Base-by-base conservation (phyloP, 2,329 filamentous ascomycete genomes). In the Thelonectria blattea region DNA sequence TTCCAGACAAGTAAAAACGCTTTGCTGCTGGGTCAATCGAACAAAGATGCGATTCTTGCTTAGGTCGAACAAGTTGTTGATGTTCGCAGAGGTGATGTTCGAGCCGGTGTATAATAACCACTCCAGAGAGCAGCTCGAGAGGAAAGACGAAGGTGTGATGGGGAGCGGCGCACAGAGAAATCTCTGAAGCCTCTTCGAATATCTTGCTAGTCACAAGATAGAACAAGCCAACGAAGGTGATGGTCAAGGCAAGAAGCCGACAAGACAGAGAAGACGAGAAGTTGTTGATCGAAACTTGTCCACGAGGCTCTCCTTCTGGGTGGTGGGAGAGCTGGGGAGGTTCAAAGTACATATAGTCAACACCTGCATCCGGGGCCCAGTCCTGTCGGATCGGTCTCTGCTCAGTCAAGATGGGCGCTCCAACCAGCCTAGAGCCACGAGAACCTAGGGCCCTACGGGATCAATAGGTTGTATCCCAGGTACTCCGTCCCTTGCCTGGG, bases 301-400 rank as follows among this genome's bases (percentile, higher is more conserved):
- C 53, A 65, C 50, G 51, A 70, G 42, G 60, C 64, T 70, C 67
- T 62, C 6, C 51, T 57, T 61, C 58, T 52, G 54, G 54, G 58
- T 49, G 49, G 57, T 49, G 48, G 57, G 56, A 56, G 57, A 56
- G 62, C 62, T 64, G 59, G 68, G 68, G 68, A 65, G 63, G 63
- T 43, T 55, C 65, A 66, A 66, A 50, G 64, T 71, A 70, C 60
- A 68, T 71, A 71, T 71, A 71, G 68, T 65, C 66, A 68, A 52
- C 61, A 65, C 59, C 67, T 71, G 67, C 68, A 71, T 68, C 64
- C 60, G 68, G 66, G 46, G 61, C 49, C 65, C 65, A 65, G 62
- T 69, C 65, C 49, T 50, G 60, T 69, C 67, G 60, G 67, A 69
- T 69, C 63, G 66, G 60, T 64, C 61, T 55, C 27, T 65, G 45